phyloP scores from a whole-genome alignment of 1,139 yeast genomes.

The Blastobotrys proliferans region DNA sequence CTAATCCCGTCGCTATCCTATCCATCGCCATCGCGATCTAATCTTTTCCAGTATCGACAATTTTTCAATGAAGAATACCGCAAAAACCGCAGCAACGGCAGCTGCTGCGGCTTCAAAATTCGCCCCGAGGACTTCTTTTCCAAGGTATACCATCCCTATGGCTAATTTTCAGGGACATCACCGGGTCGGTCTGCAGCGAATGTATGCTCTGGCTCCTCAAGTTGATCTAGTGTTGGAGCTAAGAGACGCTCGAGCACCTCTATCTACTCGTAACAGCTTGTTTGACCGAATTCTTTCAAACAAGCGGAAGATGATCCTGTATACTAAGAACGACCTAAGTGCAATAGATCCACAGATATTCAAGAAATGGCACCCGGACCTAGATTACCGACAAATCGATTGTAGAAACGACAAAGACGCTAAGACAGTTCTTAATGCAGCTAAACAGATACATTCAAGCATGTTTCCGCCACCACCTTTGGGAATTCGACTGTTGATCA shows the following conservation, averaged over 20 bases:
- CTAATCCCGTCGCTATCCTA: no score
- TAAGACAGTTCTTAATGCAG: conserved; percentile 44
- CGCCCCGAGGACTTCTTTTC: conserved; percentile 41
- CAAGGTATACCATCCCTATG: conserved; percentile 61
- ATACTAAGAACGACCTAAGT: conserved; percentile 60
- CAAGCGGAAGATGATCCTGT: conserved; percentile 57
- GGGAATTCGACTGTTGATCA: conserved; percentile 70
- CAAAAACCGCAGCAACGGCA: no score
- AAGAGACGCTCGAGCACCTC: conserved; percentile 85
- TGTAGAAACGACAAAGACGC: conserved; percentile 54
- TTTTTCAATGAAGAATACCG: background rate
- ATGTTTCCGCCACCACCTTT: conserved; percentile 65
- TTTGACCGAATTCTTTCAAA: conserved; percentile 62
- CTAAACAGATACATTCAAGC: conserved; percentile 34
- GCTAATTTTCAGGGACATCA: conserved; percentile 94
- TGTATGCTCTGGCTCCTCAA: conserved; percentile 71
- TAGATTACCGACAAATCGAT: conserved; percentile 58
- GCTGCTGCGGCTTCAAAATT: conserved; percentile 15
- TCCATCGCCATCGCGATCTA: no score
- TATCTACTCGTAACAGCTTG: conserved; percentile 77
- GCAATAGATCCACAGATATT: conserved; percentile 33
- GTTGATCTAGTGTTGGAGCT: conserved; percentile 79
- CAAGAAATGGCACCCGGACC: conserved; percentile 52
- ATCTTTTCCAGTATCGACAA: background rate
- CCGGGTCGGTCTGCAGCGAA: conserved; percentile 66